Percentiles rank a stretch among this genome's conserved stretches.
phyloP scores from a whole-genome alignment of 148 eudicot genomes.

The Vaccinium myrtillus region DNA sequence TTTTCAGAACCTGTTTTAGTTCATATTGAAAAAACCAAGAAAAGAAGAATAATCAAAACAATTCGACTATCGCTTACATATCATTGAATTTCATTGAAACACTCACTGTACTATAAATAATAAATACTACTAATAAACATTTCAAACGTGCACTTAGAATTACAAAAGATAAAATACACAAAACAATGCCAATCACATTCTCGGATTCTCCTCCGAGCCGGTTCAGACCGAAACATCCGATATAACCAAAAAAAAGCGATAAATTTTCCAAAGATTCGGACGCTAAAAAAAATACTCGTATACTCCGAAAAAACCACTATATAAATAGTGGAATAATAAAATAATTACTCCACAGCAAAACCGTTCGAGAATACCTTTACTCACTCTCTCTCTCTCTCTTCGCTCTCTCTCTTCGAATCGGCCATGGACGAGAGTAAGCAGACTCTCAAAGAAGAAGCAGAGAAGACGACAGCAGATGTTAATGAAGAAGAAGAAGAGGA shows the following conservation, averaged over 20 bases:
- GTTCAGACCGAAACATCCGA: background rate
- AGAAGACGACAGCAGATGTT: background rate
- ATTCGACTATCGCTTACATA: too few species aligned
- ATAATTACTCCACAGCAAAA: background rate
- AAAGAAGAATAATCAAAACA: background rate
- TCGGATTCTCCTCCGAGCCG: background rate
- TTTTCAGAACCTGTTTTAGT: too few species aligned
- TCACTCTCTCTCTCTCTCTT: slow-evolving; percentile 8
- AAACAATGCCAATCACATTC: background rate
- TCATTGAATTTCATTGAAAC: too few species aligned
- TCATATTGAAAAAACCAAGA: background rate
- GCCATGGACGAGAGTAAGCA: slow-evolving; percentile 22
- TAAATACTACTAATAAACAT: background rate
- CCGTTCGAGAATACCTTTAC: slow-evolving; percentile 14
- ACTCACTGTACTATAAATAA: background rate
- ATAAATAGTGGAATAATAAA: background rate
- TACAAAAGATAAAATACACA: background rate
- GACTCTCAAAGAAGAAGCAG: slow-evolving; percentile 2
- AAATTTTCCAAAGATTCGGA: background rate
- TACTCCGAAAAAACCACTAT: background rate
- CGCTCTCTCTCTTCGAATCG: slow-evolving; percentile 13
- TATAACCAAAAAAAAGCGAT: background rate
- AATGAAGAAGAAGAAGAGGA: background rate
- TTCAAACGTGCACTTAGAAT: background rate
- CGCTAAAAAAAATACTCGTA: background rate